These are phyloP conservation scores for Plicaturopsis crispa DNA, from an alignment of 768 basidiomycete genomes.

Conservation along the genomic window DNA sequence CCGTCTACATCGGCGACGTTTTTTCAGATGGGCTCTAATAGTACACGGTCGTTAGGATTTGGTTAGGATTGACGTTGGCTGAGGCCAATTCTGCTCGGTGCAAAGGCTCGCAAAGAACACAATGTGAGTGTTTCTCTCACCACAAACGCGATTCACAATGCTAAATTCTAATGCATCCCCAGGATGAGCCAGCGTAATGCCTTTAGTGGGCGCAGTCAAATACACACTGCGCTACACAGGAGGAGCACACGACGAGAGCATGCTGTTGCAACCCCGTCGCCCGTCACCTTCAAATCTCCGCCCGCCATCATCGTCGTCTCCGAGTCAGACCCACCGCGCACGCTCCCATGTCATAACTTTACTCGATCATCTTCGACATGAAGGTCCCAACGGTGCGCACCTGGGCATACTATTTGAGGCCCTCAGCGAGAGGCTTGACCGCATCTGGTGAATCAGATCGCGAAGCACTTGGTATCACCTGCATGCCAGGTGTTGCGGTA, in stretches of 20 bases:
- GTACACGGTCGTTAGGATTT: conserved; percentile 43
- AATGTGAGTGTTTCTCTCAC: conserved; percentile 45
- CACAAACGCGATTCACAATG: conserved; percentile 2
- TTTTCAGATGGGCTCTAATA: conserved; percentile 35
- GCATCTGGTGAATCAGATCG: conserved; percentile 89
- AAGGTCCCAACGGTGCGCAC: conserved; percentile 93
- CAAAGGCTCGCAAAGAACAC: conserved; percentile 80
- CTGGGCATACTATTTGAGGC: conserved; percentile 99
- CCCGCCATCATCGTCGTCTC: conserved; percentile 46
- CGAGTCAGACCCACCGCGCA: conserved; percentile 77
- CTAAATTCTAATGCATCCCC: conserved; percentile 11
- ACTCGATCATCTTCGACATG: conserved; percentile 95
- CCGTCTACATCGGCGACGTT: conserved; percentile 34
- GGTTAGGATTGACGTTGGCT: no score
- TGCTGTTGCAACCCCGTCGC: conserved; percentile 75
- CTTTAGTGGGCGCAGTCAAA: conserved; percentile 97
- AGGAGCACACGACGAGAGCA: conserved; percentile 97
- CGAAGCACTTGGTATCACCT: conserved; percentile 97
- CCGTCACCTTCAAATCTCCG: conserved; percentile 43
- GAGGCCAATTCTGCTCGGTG: conserved; percentile 50
- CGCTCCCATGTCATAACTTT: conserved; percentile 94
- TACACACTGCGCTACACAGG: conserved; percentile 96
- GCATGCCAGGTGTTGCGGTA: conserved; percentile 94
- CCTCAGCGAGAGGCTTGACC: conserved; percentile 92
- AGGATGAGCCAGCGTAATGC: conserved; percentile 96